A percentile compares a stretch with the other conserved stretches of the same genome.
Conservation (phyloP, 139 green algal genomes). For the Eudorina sp. region DNA sequence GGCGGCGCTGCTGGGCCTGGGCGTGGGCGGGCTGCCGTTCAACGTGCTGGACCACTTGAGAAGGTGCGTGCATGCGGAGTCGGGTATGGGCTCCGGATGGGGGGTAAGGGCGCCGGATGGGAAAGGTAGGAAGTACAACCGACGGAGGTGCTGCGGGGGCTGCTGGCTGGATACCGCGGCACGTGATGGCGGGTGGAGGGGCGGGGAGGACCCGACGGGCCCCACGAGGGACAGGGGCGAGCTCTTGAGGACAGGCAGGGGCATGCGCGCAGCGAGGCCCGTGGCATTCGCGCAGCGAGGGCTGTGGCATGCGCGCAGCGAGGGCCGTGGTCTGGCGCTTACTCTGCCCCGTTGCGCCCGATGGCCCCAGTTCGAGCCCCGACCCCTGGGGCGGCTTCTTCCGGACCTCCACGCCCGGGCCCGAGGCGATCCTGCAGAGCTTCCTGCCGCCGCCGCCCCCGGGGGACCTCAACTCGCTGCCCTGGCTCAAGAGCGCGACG, state of each 20-base stretch:
- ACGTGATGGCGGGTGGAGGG: too few species aligned
- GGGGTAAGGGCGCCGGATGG: not conserved
- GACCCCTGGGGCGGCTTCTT: conserved; percentile 44
- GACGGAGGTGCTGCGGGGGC: too few species aligned
- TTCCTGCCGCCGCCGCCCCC: not conserved
- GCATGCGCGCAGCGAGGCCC: too few species aligned
- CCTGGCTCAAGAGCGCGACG: conserved; percentile 44
- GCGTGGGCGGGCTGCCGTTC: not conserved
- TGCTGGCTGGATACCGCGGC: not conserved
- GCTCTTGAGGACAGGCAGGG: too few species aligned
- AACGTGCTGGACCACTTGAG: conserved; percentile 23
- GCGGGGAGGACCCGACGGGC: too few species aligned
- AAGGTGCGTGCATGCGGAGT: not conserved
- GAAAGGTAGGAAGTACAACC: too few species aligned
- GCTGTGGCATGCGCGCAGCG: too few species aligned
- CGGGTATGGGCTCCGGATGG: too few species aligned
- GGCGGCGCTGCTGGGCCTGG: conserved; percentile 25
- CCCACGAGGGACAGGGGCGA: too few species aligned
- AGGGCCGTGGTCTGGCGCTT: too few species aligned
- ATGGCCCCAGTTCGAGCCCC: not conserved
- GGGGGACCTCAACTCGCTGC: conserved; percentile 17
- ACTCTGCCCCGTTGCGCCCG: too few species aligned
- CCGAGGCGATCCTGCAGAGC: conserved; percentile 41
- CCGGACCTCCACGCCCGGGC: conserved; percentile 26
- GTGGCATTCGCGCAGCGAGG: too few species aligned